These are phyloP conservation scores for Scedosporium minutisporum DNA, from an alignment of 2,329 filamentous ascomycete genomes.

Conservation along the genomic window DNA sequence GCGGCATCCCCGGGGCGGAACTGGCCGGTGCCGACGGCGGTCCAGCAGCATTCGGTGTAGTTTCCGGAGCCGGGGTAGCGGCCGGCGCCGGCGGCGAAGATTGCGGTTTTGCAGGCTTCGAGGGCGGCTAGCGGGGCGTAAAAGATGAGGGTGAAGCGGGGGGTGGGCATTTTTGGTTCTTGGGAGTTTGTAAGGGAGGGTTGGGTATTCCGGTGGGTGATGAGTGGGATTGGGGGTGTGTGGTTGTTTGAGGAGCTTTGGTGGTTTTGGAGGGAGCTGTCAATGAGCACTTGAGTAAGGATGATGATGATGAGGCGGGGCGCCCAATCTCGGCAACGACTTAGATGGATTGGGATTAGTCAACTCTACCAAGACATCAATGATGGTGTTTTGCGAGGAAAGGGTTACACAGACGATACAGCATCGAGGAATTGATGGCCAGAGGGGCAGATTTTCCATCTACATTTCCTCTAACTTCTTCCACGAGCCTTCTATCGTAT, in stretches of 20 bases:
- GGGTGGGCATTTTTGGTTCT: background rate
- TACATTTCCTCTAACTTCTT: no score
- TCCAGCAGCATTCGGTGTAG: slow-evolving; percentile 47
- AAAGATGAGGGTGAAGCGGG: slow-evolving; percentile 35
- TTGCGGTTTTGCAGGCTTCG: slow-evolving; percentile 42
- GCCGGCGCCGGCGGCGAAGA: slow-evolving; percentile 50
- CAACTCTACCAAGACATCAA: background rate
- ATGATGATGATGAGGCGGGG: no score
- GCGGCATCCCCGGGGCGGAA: slow-evolving; percentile 54
- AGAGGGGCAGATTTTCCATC: no score
- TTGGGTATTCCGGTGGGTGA: background rate
- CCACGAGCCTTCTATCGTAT: no score
- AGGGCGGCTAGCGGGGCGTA: slow-evolving; percentile 34
- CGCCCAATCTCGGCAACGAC: no score
- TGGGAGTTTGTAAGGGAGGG: background rate
- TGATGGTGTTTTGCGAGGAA: background rate
- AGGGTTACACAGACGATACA: background rate
- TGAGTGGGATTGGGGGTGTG: background rate
- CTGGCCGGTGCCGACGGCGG: slow-evolving; percentile 48
- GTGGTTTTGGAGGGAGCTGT: background rate
- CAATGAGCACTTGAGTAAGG: no score
- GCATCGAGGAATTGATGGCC: no score
- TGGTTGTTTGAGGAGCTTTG: background rate
- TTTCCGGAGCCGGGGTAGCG: slow-evolving; percentile 38
- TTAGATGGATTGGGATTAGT: background rate